A percentile compares a stretch with the other conserved stretches of the same genome.
phyloP scores from a whole-genome alignment of 495 filamentous ascomycete genomes.

The Aspergillus nidulans region DNA sequence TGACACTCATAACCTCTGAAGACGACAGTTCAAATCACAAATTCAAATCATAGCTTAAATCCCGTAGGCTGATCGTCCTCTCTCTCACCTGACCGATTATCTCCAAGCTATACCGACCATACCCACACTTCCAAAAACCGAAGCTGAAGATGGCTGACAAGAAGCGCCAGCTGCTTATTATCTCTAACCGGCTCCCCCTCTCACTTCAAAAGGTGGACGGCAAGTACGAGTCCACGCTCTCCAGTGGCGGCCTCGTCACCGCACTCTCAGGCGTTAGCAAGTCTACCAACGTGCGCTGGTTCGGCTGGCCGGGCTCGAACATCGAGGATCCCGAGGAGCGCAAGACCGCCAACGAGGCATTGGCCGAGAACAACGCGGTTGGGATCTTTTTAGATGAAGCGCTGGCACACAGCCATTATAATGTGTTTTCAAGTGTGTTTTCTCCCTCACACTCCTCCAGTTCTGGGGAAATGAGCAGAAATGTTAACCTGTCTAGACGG shows the following conservation, averaged over 20 bases:
- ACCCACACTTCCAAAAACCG: too few relatives aligned
- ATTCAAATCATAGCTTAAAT: too few relatives aligned
- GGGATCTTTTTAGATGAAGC: constrained; percentile 52
- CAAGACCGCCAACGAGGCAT: constrained; percentile 37
- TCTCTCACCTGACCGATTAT: too few relatives aligned
- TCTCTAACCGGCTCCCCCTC: constrained; percentile 86
- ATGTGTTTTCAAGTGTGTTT: constrained; percentile 52
- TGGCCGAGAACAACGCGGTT: constrained; percentile 48
- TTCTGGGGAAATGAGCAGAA: too few relatives aligned
- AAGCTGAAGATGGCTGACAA: neutral
- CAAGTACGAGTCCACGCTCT: constrained; percentile 72
- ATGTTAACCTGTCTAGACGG: constrained; percentile 55
- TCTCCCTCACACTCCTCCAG: too few relatives aligned
- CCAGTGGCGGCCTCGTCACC: constrained; percentile 84
- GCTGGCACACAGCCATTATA: constrained; percentile 55
- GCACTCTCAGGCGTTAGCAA: constrained; percentile 81
- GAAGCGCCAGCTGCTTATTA: constrained; percentile 58
- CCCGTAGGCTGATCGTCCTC: too few relatives aligned
- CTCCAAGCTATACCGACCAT: too few relatives aligned
- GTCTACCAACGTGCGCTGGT: constrained; percentile 83
- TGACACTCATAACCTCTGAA: too few relatives aligned
- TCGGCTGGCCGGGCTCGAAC: constrained; percentile 86
- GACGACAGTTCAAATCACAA: too few relatives aligned
- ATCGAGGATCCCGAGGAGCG: constrained; percentile 35
- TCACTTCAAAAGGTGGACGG: constrained; percentile 78